phyloP scores from a whole-genome alignment of 2,329 filamentous ascomycete species.

The Scytalidium sp. region DNA sequence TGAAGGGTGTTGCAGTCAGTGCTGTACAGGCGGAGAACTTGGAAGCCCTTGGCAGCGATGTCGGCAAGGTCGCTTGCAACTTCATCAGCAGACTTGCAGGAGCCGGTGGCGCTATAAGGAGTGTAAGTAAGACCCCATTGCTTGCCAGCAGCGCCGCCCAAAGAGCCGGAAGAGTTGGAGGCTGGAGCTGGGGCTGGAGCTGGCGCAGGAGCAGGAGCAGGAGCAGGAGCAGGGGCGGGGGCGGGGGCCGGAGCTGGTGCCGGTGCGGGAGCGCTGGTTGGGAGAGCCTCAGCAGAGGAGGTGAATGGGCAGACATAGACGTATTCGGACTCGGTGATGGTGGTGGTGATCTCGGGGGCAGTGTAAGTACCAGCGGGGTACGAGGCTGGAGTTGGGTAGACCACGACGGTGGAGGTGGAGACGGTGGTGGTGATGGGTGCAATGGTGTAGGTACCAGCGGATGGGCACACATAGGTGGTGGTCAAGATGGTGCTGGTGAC shows the following conservation, averaged over 20 bases:
- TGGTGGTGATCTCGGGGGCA: slow-evolving; percentile 62
- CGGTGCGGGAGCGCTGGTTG: slow-evolving; percentile 30
- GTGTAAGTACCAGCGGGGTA: slow-evolving; percentile 72
- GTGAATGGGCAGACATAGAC: slow-evolving; percentile 71
- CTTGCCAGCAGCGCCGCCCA: slow-evolving; percentile 6
- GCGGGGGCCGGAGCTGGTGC: slow-evolving; percentile 27
- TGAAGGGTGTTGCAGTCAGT: slow-evolving; percentile 84
- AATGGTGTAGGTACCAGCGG: slow-evolving; percentile 73
- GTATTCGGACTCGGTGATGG: slow-evolving; percentile 64
- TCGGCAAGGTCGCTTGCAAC: slow-evolving; percentile 58
- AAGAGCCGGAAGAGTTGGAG: slow-evolving; percentile 19
- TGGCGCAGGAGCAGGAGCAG: slow-evolving; percentile 24
- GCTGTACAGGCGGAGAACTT: slow-evolving; percentile 77
- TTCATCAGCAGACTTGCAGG: slow-evolving; percentile 61
- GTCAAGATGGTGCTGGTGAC: slow-evolving; percentile 65
- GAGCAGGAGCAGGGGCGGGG: slow-evolving; percentile 11
- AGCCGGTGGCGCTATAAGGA: slow-evolving; percentile 58
- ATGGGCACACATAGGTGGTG: slow-evolving; percentile 72
- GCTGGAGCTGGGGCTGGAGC: slow-evolving; percentile 9
- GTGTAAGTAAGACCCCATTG: slow-evolving; percentile 79
- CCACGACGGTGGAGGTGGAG: slow-evolving; percentile 50
- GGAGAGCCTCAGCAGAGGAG: slow-evolving; percentile 35
- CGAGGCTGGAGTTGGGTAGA: slow-evolving; percentile 63
- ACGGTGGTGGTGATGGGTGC: slow-evolving; percentile 63
- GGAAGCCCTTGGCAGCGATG: slow-evolving; percentile 67